These are phyloP conservation scores for Juglanconis oblonga DNA, from an alignment of 2,329 filamentous ascomycete genomes.

Conservation along the genomic window DNA sequence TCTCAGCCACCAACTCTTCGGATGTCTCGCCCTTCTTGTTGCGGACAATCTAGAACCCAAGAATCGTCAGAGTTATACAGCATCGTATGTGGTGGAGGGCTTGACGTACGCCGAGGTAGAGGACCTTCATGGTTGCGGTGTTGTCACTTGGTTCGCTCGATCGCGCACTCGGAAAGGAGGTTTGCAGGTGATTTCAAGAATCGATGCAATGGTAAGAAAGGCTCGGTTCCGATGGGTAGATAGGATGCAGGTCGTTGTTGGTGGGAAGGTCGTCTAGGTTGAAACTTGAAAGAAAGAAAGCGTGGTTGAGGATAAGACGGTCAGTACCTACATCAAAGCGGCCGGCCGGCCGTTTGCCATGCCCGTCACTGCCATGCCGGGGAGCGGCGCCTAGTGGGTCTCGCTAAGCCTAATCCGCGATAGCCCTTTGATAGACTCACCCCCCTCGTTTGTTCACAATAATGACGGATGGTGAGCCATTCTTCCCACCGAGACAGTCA, in stretches of 20 bases:
- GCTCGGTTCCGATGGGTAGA: neutral
- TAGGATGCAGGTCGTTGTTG: neutral
- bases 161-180: neutral
- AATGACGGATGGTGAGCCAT: neutral
- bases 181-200: neutral
- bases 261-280: neutral
- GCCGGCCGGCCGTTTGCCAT: neutral
- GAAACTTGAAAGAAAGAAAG: slow-evolving; percentile 5
- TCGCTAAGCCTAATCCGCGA: neutral
- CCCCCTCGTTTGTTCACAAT: neutral
- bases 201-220: neutral
- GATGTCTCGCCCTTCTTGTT: slow-evolving; percentile 70
- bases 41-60: slow-evolving; percentile 67
- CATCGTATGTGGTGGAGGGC: slow-evolving; percentile 19
- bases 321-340: neutral
- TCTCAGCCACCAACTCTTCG: slow-evolving; percentile 72
- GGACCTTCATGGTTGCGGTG: slow-evolving; percentile 68
- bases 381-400: neutral
- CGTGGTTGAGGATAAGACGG: neutral
- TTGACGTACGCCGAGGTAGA: slow-evolving; percentile 74
- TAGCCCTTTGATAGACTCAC: neutral
- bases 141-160: neutral
- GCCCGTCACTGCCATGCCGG: neutral
- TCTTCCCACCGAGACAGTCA: neutral
- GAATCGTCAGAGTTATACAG: slow-evolving; percentile 13